Evolutionary conservation across 495 filamentous ascomycete genomes (phyloP).

Genomic region (Niebla homalea): DNA sequence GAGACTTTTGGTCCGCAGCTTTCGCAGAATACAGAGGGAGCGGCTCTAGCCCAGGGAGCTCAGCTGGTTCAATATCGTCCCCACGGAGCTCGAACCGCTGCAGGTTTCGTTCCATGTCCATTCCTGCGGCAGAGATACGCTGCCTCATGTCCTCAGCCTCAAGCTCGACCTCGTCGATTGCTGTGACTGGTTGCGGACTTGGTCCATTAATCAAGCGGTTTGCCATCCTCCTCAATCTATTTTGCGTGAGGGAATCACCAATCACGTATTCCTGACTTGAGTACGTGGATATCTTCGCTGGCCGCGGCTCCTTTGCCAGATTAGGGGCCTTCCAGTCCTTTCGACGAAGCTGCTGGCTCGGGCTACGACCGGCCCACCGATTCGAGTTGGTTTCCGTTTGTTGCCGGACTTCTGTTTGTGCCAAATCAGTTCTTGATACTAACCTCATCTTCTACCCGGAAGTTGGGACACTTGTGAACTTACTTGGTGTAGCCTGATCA

Average conservation of each 20-base stretch:
- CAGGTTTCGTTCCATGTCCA: too few species aligned
- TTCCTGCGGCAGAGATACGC: too few species aligned
- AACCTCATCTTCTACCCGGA: background rate
- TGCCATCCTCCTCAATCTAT: background rate
- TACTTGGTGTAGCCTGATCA: background rate
- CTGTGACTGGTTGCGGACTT: background rate
- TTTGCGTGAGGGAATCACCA: background rate
- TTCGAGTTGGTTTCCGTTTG: background rate
- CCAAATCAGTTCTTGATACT: background rate
- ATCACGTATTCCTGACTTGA: background rate
- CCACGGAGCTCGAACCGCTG: too few species aligned
- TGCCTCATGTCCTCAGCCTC: background rate
- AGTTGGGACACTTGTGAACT: background rate
- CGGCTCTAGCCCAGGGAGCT: too few species aligned
- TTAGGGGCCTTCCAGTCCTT: constrained; percentile 1
- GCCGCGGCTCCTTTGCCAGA: background rate
- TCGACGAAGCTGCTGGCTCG: background rate
- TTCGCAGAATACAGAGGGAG: too few species aligned
- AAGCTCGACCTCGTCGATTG: background rate
- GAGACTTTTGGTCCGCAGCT: too few species aligned
- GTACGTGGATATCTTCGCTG: background rate
- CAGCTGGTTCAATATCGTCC: too few species aligned
- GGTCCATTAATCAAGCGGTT: background rate
- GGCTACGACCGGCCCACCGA: constrained; percentile 4
- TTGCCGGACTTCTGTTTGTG: background rate